phyloP scores from a whole-genome alignment of 2,329 filamentous ascomycete species.

The Cladosporium austrohemisphaericum region DNA sequence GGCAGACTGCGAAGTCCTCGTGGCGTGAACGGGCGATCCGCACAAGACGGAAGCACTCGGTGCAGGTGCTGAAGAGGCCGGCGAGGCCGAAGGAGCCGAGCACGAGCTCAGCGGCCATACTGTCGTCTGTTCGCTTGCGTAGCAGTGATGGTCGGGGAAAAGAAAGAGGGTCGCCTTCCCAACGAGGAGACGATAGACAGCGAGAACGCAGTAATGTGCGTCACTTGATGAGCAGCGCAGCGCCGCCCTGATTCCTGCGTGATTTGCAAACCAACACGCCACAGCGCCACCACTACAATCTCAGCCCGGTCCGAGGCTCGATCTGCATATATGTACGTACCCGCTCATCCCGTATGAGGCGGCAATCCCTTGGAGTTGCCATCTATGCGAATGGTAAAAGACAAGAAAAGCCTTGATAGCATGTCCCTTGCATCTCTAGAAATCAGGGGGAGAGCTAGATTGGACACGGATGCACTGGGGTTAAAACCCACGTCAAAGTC shows the following conservation, averaged over 20 bases:
- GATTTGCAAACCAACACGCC: background rate
- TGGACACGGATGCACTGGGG: no score
- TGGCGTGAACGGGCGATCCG: background rate
- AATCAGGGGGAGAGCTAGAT: no score
- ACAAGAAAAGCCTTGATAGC: no score
- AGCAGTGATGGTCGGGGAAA: background rate
- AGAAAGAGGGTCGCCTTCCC: background rate
- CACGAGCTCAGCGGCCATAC: background rate
- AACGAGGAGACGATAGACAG: background rate
- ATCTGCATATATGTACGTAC: no score
- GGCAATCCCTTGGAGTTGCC: no score
- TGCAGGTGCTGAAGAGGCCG: background rate
- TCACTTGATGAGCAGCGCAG: background rate
- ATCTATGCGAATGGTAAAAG: no score
- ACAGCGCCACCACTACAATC: no score
- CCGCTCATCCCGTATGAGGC: no score
- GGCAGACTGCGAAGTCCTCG: background rate
- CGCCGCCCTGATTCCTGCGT: background rate
- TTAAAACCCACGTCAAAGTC: no score
- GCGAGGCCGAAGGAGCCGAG: background rate
- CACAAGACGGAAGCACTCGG: background rate
- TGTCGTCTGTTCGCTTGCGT: background rate
- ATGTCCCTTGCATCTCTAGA: no score
- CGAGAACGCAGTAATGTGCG: background rate
- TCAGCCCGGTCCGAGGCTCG: no score